Percentiles rank a stretch among this genome's conserved stretches.
These are phyloP conservation scores for Cadophora gregata DNA, from an alignment of 2,329 filamentous ascomycete species.

Conservation along the genomic window DNA sequence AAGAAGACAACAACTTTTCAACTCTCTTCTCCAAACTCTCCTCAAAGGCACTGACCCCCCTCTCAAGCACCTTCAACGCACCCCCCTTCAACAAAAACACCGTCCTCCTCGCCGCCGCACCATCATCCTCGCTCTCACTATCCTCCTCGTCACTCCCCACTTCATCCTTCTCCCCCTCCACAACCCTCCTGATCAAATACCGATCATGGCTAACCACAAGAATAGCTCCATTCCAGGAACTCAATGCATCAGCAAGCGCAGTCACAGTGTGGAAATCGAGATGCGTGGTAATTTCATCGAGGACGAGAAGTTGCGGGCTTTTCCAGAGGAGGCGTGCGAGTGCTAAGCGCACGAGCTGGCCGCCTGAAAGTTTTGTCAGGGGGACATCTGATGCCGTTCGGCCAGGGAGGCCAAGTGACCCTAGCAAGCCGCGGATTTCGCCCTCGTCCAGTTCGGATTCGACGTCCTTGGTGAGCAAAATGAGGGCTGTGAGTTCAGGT, in stretches of 20 bases:
- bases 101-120: slow-evolving; percentile 54
- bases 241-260: slow-evolving; percentile 70
- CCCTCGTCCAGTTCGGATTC: slow-evolving; percentile 65
- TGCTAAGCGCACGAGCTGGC: slow-evolving; percentile 81
- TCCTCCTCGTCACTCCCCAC: slow-evolving; percentile 50
- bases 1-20: slow-evolving; percentile 48
- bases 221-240: slow-evolving; percentile 74
- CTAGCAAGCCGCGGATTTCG: slow-evolving; percentile 69
- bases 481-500: slow-evolving; percentile 66
- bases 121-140: slow-evolving; percentile 55
- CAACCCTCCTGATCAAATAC: slow-evolving; percentile 77
- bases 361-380: slow-evolving; percentile 75
- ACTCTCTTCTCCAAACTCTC: slow-evolving; percentile 65
- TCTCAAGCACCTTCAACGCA: slow-evolving; percentile 58
- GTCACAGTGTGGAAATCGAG: slow-evolving; percentile 82
- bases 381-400: slow-evolving; percentile 76
- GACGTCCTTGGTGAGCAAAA: slow-evolving; percentile 63
- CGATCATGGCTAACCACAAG: slow-evolving; percentile 82
- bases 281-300: slow-evolving; percentile 96
- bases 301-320: slow-evolving; percentile 93
- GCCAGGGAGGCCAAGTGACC: slow-evolving; percentile 72
- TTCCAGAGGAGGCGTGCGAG: slow-evolving; percentile 97
- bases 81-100: slow-evolving; percentile 68
- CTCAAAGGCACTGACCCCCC: slow-evolving; percentile 71
- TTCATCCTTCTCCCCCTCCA: slow-evolving; percentile 63